Evolutionary conservation across 1,284 basidiomycete genomes (phyloP).

Genomic region (Tilletia setariae): DNA sequence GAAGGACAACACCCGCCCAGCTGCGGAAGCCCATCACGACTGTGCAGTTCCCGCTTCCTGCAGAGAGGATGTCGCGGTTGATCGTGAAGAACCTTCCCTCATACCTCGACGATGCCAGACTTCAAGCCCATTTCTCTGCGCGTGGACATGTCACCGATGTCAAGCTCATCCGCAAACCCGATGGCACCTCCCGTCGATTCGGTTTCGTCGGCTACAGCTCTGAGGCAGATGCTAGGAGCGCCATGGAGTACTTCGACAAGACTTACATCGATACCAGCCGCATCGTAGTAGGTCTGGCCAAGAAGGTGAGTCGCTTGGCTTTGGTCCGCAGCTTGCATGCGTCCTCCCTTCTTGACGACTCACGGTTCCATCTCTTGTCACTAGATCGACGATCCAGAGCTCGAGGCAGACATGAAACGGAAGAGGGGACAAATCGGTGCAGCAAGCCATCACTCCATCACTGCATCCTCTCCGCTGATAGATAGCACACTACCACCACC

Average conservation of each 20-base stretch:
- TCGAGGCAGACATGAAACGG: slow-evolving; percentile 23
- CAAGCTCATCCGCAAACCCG: slow-evolving; percentile 72
- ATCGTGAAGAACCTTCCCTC: slow-evolving; percentile 84
- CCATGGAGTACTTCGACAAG: slow-evolving; percentile 78
- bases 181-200: slow-evolving; percentile 80
- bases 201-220: slow-evolving; percentile 89
- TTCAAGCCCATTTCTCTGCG: slow-evolving; percentile 67
- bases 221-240: slow-evolving; percentile 70
- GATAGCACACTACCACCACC: not conserved
- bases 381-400: slow-evolving; percentile 12
- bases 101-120: slow-evolving; percentile 66
- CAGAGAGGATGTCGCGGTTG: slow-evolving; percentile 68
- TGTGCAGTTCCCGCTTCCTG: too few relatives aligned
- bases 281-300: slow-evolving; percentile 71
- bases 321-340: too few relatives aligned
- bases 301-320: slow-evolving; percentile 55
- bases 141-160: slow-evolving; percentile 71
- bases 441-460: not conserved
- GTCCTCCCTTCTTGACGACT: not conserved
- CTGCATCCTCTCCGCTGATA: not conserved
- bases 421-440: slow-evolving; percentile 14
- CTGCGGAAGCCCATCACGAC: slow-evolving; percentile 3
- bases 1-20: too few relatives aligned
- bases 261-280: slow-evolving; percentile 65
- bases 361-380: not conserved